Base-by-base conservation (phyloP, 2,329 filamentous ascomycete genomes). In the Paecilomyces sp. region DNA sequence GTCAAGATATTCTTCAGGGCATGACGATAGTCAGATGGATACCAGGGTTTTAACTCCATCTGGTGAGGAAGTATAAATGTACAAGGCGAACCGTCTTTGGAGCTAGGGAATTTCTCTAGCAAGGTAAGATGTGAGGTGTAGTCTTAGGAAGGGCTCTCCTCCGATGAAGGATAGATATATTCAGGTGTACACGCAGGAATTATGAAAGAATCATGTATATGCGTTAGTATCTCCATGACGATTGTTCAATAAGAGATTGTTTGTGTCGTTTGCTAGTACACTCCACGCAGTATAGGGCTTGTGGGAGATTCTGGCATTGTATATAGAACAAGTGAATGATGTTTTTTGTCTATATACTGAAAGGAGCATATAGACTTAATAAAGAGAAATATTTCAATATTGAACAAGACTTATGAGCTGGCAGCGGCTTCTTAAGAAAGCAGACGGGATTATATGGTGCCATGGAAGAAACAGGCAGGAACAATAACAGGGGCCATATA, bases 21-120 rank as follows among this genome's bases (percentile, higher is more conserved):
- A 47, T 58, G 58, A 12, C 59, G 58, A 52, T 68, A 72, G 57
- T 72, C 69, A 5, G 31, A 33, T 24, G 70, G 70, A 57, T 68
- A 69, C 50, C 59, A 59, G 22, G 57, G 50, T 34, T 68, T 64
- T 34, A 33, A 34, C 11, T 65, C 62, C 68, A 71, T 71, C 12
- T n/a, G 55, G 41, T 33, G 11, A 11, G 33, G 24, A 8, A 53
- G 3, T 22, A 53, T 30, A 25, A 15, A 47, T 47, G n/a, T 13
- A 41, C 8, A 47, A 47, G 7, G 15, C n/a, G 41, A 15, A 47
- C 18, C n/a, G 4, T n/a, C 6, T 47, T 6, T 22, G 41, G n/a
- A 22, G 15, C n/a, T 9, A 47, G n/a, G 18, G 13, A 9, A 15
- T 18, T 41, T 22, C 4, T 47, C 15, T 11, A 18, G n/a, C 8